Evolutionary conservation across 176 grass and related monocot species (phyloP), one percentile per base, ranked within the genome.

Genomic region (Panicum miliaceum): DNA sequence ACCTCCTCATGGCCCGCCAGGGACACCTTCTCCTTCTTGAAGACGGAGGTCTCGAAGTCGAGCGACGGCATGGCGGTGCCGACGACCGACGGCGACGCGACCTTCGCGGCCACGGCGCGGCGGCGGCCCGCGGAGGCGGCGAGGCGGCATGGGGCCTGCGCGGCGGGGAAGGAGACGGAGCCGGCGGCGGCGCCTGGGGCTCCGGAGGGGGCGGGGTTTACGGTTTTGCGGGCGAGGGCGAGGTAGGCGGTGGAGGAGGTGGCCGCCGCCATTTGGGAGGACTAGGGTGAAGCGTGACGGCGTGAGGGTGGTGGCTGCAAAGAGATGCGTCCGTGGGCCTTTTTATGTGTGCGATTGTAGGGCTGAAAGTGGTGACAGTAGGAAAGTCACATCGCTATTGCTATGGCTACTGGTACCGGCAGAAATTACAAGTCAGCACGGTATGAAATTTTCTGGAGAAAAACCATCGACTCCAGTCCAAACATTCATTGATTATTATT

Each of bases 1-100:
- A 97, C 89, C 89, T 97, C 91, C 8, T 94, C 89, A 19, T 92
- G 87, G 19, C 94, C 89, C 1, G 89, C 85, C 1, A 97, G 80
- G 46, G 91, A 87, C 41, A 92, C 61, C 87, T 97, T 97, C 76
- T 94, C 89, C 94, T 94, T 97, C 45, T 86, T 90, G 86, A 97
- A 94, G 10, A 97, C 84, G 5, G 81, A 86, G 3, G 94, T 94
- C 64, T 94, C 85, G 64, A 94, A 97, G 77, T 94, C 91, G 25
- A 97, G 91, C 18, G 84, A 89, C 23, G 80, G 89, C 46, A 71
- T 62, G 22, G 89, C 38, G 53, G 78, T 84, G 71, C 71, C 70
- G 53, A 94, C 71, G 34, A 76, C 84, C 10, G 85, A 58, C 13
- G 71, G 87, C n/a, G 85, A 78, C 27, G 89, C 77, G 79, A 90